A percentile compares a stretch with the other conserved stretches of the same genome.
Evolutionary conservation across 2,329 filamentous ascomycete genomes (phyloP).

Genomic region (Claviceps sp.): DNA sequence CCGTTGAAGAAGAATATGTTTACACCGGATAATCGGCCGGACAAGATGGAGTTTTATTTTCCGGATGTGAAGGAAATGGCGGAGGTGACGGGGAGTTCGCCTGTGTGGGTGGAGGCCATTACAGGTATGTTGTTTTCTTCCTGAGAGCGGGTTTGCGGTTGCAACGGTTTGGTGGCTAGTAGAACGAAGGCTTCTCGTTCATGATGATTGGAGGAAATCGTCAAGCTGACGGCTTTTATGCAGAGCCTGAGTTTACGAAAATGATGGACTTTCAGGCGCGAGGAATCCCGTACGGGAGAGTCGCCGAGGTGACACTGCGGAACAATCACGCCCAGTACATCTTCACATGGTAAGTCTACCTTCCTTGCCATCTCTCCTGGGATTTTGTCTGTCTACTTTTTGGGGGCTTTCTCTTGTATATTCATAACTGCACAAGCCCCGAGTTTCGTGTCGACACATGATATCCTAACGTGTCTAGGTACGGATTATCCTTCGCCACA

Average conservation of each 20-base stretch:
- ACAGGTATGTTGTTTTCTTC: constrained; percentile 48
- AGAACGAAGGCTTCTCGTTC: neutral
- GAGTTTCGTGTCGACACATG: neutral
- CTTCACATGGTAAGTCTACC: constrained; percentile 71
- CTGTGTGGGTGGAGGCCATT: constrained; percentile 91
- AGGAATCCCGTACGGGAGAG: constrained; percentile 78
- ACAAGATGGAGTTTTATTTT: constrained; percentile 82
- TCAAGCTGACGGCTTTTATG: neutral
- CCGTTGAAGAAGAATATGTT: constrained; percentile 98
- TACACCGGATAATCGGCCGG: constrained; percentile 78
- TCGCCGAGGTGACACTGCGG: constrained; percentile 79
- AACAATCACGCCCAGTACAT: constrained; percentile 99
- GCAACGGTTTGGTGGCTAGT: too few relatives aligned
- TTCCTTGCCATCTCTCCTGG: too few relatives aligned
- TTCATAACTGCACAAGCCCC: neutral
- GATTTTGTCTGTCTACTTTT: neutral
- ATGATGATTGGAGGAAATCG: neutral
- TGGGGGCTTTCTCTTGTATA: neutral
- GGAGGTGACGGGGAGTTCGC: constrained; percentile 61
- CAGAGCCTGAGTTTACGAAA: constrained; percentile 66
- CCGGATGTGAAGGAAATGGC: constrained; percentile 93
- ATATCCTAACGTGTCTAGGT: constrained; percentile 42
- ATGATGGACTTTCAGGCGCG: constrained; percentile 62
- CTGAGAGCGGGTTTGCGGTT: too few relatives aligned
- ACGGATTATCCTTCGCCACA: constrained; percentile 70